Evolutionary conservation across 208 protist species (phyloP).

Genomic region (Crithidia brevicula): DNA sequence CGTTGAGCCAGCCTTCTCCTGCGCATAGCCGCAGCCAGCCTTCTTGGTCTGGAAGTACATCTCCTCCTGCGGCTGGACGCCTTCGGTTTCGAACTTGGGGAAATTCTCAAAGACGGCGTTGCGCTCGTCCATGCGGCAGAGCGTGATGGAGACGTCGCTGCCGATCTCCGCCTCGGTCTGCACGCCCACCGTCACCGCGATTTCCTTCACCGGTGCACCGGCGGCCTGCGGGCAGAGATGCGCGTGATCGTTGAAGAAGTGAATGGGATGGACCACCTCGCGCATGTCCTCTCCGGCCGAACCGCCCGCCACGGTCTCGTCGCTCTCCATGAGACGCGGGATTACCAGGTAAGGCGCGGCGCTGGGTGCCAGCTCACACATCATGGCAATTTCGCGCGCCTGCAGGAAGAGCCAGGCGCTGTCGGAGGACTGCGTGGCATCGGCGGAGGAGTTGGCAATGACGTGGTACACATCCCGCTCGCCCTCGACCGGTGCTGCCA

Average conservation of each 20-base stretch:
- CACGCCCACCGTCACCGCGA: constrained; percentile 70
- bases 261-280: constrained; percentile 40
- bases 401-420: constrained; percentile 82
- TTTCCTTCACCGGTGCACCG: constrained; percentile 33
- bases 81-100: constrained; percentile 76
- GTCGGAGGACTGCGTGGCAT: constrained; percentile 52
- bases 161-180: constrained; percentile 23
- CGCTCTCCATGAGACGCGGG: constrained; percentile 74
- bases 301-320: constrained; percentile 33
- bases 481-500: constrained; percentile 38
- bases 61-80: constrained; percentile 35
- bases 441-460: constrained; percentile 60
- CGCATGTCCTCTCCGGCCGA: constrained; percentile 38
- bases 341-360: constrained; percentile 73
- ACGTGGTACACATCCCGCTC: constrained; percentile 50
- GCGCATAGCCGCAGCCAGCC: constrained; percentile 43
- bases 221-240: constrained; percentile 32
- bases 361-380: constrained; percentile 51
- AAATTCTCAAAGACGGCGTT: constrained; percentile 90
- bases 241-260: constrained; percentile 75
- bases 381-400: constrained; percentile 81
- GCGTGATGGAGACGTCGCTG: constrained; percentile 25
- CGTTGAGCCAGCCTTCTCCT: constrained; percentile 42
- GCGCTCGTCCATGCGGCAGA: constrained; percentile 38
- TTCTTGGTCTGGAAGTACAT: constrained; percentile 70